Conservation (phyloP, 2,329 filamentous ascomycete species). For the Verticillium isaacii region DNA sequence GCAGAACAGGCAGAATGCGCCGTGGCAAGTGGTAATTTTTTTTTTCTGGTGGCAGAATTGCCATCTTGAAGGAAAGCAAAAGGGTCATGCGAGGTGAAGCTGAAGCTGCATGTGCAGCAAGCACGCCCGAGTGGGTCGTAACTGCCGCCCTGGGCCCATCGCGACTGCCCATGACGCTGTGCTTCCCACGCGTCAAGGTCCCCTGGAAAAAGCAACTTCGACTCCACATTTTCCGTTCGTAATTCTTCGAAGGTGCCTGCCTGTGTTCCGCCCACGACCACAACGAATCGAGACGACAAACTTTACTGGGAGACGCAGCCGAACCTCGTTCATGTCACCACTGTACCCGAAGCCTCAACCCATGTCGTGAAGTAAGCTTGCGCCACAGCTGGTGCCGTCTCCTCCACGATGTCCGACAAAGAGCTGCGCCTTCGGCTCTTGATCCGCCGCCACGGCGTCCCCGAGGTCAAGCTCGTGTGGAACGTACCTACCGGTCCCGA, state of each 20-base stretch:
- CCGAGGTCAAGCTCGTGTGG: slow-evolving; percentile 69
- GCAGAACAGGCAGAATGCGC: too few relatives aligned
- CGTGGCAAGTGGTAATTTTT: too few relatives aligned
- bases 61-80: too few relatives aligned
- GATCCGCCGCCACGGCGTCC: slow-evolving; percentile 69
- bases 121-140: background rate
- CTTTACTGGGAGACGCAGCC: too few relatives aligned
- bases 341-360: background rate
- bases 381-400: slow-evolving; percentile 6
- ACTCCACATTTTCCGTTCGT: background rate
- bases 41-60: too few relatives aligned
- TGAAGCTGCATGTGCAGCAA: background rate
- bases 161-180: background rate
- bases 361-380: background rate
- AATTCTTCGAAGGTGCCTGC: background rate
- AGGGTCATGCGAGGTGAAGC: background rate
- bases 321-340: background rate
- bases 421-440: slow-evolving; percentile 68
- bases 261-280: background rate
- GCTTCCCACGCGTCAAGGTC: background rate
- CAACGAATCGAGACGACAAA: too few relatives aligned
- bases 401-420: slow-evolving; percentile 23
- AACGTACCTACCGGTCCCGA: slow-evolving; percentile 52
- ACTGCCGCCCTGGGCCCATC: background rate
- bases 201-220: background rate